Base-by-base conservation (phyloP, 2,329 filamentous ascomycete genomes). In the Lecanicillium sp. region DNA sequence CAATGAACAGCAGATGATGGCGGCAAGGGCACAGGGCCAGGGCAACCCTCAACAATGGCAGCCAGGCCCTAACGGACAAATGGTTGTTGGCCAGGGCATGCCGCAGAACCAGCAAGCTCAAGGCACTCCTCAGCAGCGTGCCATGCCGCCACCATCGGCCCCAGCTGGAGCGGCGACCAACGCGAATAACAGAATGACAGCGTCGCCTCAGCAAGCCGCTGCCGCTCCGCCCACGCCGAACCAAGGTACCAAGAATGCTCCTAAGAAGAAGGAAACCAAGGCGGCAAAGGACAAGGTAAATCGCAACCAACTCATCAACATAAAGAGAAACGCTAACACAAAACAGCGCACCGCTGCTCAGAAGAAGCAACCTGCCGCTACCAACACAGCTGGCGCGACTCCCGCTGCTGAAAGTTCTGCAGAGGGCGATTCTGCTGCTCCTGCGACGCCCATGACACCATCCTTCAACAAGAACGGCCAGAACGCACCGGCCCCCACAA, bases 191-290 rank as follows among this genome's bases (percentile, higher is more conserved):
- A 71, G 76, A 47, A 74, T 70, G 35, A 77, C 79, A 12, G 78
- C 77, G 11, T 83, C 81, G 15, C 82, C 81, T 20, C 81, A 83
- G 56, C 76, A 79, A 55, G 76, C 75, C 52, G 79, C 75, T 51
- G 76, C 80, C 6, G 84, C 84, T 29, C 87, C 87, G 1, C 87
- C 87, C 1, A 93, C 87, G 4, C 87, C 87, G 1, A 83, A 80
- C 44, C 85, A 88, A 61, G 65, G 72, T 2, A 84, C 82, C 60
- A 91, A 91, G 71, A 67, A 84, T 4, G 82, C 79, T 27, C 84
- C 86, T 1, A 90, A 88, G 66, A 91, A 91, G 77, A 87, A 88
- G 71, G 80, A 82, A 26, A 70, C 68, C 5, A 84, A 84, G 66
- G 75, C 72, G 52, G 71, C 78, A 5, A 86, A 84, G 65, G 72